Conservation (phyloP, 345 rosid genomes). For the Carallia brachiata region DNA sequence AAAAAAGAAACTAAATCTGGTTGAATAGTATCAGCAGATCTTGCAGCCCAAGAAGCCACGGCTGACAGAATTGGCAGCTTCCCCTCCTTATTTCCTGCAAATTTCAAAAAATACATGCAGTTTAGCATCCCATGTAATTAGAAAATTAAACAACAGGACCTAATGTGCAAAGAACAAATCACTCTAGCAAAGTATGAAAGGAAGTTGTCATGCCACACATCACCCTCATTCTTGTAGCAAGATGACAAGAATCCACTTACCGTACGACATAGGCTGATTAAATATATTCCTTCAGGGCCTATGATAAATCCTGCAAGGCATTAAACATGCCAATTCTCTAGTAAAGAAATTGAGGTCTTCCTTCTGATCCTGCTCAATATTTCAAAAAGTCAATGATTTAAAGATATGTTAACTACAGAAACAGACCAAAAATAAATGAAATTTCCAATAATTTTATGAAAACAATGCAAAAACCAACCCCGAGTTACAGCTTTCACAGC, state of each 20-base stretch:
- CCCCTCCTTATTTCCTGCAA: constrained; percentile 87
- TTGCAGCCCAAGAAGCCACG: constrained; percentile 69
- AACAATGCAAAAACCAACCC: constrained; percentile 43
- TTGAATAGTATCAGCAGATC: constrained; percentile 62
- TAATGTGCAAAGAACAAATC: neutral
- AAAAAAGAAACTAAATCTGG: constrained; percentile 52
- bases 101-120: constrained; percentile 1
- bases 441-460: neutral
- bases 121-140: neutral
- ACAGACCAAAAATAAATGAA: neutral
- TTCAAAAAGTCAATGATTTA: constrained; percentile 11
- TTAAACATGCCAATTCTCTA: constrained; percentile 89
- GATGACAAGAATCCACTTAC: constrained; percentile 65
- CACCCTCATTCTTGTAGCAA: constrained; percentile 86
- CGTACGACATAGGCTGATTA: constrained; percentile 50
- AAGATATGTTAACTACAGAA: neutral
- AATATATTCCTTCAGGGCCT: constrained; percentile 83
- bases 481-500: constrained; percentile 73
- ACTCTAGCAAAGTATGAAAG: neutral
- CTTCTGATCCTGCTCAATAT: constrained; percentile 75
- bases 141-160: too few relatives aligned
- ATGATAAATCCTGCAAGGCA: constrained; percentile 73
- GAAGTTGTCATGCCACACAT: neutral
- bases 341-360: constrained; percentile 80
- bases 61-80: constrained; percentile 75